These are phyloP conservation scores for Lachnellula occidentalis DNA, from an alignment of 2,329 filamentous ascomycete species.

Conservation along the genomic window DNA sequence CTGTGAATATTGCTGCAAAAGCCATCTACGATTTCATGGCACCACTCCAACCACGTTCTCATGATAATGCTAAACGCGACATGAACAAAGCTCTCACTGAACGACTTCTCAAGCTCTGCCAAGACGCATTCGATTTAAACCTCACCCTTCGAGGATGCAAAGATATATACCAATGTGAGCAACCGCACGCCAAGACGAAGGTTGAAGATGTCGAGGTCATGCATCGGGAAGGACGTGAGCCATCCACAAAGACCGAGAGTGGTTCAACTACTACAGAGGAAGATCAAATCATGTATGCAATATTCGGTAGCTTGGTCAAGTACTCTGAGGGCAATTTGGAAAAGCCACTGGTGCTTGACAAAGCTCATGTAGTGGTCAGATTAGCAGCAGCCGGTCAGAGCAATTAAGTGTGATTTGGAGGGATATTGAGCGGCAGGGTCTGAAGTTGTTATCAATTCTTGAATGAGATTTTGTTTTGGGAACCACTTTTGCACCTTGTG, in stretches of 20 bases:
- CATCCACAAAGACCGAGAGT: not conserved
- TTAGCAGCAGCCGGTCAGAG: not conserved
- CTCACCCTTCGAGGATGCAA: not conserved
- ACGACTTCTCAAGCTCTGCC: not conserved
- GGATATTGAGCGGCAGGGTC: not conserved
- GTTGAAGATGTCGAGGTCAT: not conserved
- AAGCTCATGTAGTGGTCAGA: not conserved
- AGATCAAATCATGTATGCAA: not conserved
- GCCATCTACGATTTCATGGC: not conserved
- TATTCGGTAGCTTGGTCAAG: not conserved
- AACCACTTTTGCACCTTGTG: no score
- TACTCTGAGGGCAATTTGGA: not conserved
- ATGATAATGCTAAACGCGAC: not conserved
- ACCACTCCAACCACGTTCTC: not conserved
- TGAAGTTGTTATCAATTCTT: no score
- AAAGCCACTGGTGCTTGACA: constrained; percentile 2
- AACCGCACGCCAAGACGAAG: not conserved
- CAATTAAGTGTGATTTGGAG: not conserved
- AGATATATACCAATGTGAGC: not conserved
- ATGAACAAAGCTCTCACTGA: not conserved
- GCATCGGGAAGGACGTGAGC: no score
- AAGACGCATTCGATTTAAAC: not conserved
- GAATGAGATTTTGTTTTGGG: no score
- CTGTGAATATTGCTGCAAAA: not conserved
- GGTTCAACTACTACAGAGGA: not conserved